Evolutionary conservation across 148 eudicot genomes (phyloP).

Genomic region (Vaccinium myrtillus): DNA sequence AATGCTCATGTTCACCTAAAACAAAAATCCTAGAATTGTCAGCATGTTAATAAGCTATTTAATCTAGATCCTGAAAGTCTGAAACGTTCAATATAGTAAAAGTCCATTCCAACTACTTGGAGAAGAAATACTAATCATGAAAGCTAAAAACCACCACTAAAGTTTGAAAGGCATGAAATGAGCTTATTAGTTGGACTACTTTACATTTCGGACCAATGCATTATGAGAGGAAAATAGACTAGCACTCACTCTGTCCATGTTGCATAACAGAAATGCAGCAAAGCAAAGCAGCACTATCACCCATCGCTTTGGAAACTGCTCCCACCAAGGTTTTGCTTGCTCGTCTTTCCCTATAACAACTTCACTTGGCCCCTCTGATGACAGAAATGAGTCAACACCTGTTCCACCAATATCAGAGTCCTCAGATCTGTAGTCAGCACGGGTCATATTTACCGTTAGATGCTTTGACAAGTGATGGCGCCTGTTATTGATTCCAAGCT

Average conservation of each 20-base stretch:
- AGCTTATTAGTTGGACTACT: neutral
- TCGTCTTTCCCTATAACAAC: slow-evolving; percentile 40
- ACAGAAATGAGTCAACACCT: slow-evolving; percentile 47
- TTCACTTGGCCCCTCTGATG: slow-evolving; percentile 56
- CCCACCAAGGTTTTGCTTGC: slow-evolving; percentile 49
- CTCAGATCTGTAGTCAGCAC: slow-evolving; percentile 74
- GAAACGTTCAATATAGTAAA: neutral
- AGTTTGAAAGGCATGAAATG: neutral
- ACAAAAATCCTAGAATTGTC: slow-evolving; percentile 14
- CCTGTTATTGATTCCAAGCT: slow-evolving; percentile 29
- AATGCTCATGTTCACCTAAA: slow-evolving; percentile 97
- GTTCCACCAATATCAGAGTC: slow-evolving; percentile 68
- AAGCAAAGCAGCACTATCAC: slow-evolving; percentile 76
- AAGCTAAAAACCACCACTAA: neutral
- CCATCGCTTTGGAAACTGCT: slow-evolving; percentile 87
- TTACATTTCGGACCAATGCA: neutral
- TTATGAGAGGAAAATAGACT: slow-evolving; percentile 11
- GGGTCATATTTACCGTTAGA: slow-evolving; percentile 33
- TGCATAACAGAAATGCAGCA: slow-evolving; percentile 80
- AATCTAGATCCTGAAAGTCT: neutral
- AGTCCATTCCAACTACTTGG: slow-evolving; percentile 11
- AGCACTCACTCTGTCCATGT: slow-evolving; percentile 95
- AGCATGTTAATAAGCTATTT: neutral
- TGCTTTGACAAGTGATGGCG: slow-evolving; percentile 29
- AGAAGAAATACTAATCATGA: slow-evolving; percentile 1